Percentiles rank a stretch among this genome's conserved stretches.
Conservation (phyloP, 306 rosid species). For the Quercus suber region DNA sequence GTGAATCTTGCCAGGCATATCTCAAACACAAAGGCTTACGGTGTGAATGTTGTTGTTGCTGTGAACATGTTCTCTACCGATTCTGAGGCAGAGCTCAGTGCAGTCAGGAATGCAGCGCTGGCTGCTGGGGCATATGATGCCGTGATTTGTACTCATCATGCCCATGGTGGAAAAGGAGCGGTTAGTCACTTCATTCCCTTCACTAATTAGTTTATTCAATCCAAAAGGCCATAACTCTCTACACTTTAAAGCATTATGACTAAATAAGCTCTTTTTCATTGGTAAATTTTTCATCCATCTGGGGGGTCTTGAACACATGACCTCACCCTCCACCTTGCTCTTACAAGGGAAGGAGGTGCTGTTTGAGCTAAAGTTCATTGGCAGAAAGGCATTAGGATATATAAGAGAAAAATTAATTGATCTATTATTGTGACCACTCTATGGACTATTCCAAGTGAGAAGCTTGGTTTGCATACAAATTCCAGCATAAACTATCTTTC, state of each 20-base stretch:
- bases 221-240: neutral
- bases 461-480: neutral
- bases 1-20: constrained; percentile 85
- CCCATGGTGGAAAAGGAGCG: constrained; percentile 98
- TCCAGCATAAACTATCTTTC: neutral
- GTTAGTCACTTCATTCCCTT: constrained; percentile 42
- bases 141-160: constrained; percentile 86
- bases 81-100: constrained; percentile 79
- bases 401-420: neutral
- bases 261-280: too few species aligned
- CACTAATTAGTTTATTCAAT: neutral
- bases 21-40: constrained; percentile 68
- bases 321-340: too few species aligned
- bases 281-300: too few species aligned
- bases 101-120: constrained; percentile 65
- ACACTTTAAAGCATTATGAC: neutral
- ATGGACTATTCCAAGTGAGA: neutral
- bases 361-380: too few species aligned
- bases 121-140: constrained; percentile 93
- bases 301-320: too few species aligned
- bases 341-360: too few species aligned
- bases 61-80: constrained; percentile 88
- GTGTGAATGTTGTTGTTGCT: constrained; percentile 93
- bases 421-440: neutral
- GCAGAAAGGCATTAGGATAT: neutral